Base-by-base conservation (phyloP, 2,329 filamentous ascomycete genomes). In the Ceratocystiopsis sp. region DNA sequence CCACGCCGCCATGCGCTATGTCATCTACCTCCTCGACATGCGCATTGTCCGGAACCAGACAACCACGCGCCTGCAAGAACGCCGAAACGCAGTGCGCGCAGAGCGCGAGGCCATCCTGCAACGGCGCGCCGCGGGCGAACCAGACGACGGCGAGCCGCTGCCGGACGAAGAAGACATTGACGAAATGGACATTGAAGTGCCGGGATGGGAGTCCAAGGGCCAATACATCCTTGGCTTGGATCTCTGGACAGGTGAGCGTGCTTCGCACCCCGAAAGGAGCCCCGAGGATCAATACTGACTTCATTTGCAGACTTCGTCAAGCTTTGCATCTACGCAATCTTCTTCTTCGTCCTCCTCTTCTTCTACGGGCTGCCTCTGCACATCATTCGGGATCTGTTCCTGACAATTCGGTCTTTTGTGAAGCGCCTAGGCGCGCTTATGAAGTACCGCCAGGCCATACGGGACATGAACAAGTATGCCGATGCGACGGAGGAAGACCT, bases 331-430 rank as follows among this genome's bases (percentile, higher is more conserved):
- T 98, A 96, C 55, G 66, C 87, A 33, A 75, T 80, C 9, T 98
- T 98, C 68, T 98, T 98, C 62, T 75, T 80, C 48, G 89, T 98
- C 52, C 78, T 96, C 16, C 77, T 95, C 54, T 80, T 78, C 21
- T 96, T 96, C 67, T 95, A 94, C 57, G 91, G 89, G 12, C 68
- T 98, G 29, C 91, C 91, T 0, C 93, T 98, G 48, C 91, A 98
- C 56, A 96, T 98, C 45, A 82, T 98, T 65, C 74, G 91, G 44
- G 91, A 98, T 57, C 75, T 96, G 18, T 93, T 95, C 61, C 76
- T 98, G 63, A 96, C 91, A 0, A 80, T 89, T 41, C 75, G 87
- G 42, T 93, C 89, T 3, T 95, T 98, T 59, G 71, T 84, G 48
- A 93, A 91, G 62, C 74, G 89, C 12, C 75, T 96, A n/a, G 73